A percentile compares a stretch with the other conserved stretches of the same genome.
Conservation (phyloP, 371 early-diverging fungal genomes). For the Lichtheimia ornata region DNA sequence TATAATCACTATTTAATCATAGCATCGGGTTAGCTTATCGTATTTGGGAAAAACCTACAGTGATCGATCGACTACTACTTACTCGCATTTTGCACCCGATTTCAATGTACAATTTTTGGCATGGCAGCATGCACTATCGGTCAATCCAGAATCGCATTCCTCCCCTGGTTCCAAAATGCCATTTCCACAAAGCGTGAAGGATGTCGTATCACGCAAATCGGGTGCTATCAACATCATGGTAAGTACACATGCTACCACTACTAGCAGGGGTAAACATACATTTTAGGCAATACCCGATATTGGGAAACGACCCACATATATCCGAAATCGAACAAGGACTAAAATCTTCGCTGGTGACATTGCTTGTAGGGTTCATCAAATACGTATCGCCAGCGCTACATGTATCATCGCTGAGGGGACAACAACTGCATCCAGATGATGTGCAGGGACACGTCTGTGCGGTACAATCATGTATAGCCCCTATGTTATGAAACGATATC, state of each 20-base stretch:
- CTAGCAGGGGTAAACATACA: conserved; percentile 28
- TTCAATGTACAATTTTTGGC: conserved; percentile 80
- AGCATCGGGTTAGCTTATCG: neutral
- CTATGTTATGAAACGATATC: conserved; percentile 6
- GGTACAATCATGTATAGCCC: conserved; percentile 72
- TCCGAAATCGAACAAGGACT: conserved; percentile 79
- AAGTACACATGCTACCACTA: neutral
- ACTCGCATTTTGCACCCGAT: conserved; percentile 74
- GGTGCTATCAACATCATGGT: conserved; percentile 22
- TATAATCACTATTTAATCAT: conserved; percentile 61
- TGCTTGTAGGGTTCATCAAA: conserved; percentile 89
- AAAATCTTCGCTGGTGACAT: conserved; percentile 69
- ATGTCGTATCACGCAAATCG: conserved; percentile 28
- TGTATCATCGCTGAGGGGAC: conserved; percentile 64
- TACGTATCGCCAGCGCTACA: conserved; percentile 84
- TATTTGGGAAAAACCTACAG: neutral
- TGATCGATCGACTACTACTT: conserved; percentile 19
- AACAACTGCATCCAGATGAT: conserved; percentile 64
- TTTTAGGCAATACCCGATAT: conserved; percentile 60
- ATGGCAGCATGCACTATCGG: conserved; percentile 82
- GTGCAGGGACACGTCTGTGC: conserved; percentile 60
- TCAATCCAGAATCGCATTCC: conserved; percentile 91
- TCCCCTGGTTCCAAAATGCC: conserved; percentile 90
- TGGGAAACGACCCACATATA: conserved; percentile 70
- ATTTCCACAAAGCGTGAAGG: conserved; percentile 87